Evolutionary conservation across 306 rosid species (phyloP).

Genomic region (Morella rubra): DNA sequence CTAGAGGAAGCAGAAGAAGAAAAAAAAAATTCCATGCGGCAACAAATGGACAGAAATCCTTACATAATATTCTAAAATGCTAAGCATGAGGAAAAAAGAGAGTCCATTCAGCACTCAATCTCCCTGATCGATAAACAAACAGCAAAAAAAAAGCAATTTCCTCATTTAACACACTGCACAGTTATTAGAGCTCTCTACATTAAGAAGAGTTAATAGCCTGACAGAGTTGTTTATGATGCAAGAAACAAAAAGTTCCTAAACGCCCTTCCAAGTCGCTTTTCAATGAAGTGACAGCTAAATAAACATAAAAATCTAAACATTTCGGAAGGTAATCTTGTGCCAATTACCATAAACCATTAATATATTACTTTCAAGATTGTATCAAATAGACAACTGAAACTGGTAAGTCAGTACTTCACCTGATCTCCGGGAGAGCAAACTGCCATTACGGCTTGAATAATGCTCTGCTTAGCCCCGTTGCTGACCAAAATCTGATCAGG

Average conservation of each 20-base stretch:
- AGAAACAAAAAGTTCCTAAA: not conserved
- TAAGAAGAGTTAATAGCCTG: not conserved
- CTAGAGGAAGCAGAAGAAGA: not conserved
- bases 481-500: constrained; percentile 81
- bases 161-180: not conserved
- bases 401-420: constrained; percentile 34
- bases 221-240: not conserved
- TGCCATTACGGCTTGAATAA: constrained; percentile 75
- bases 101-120: not conserved
- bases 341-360: not conserved
- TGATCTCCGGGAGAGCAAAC: constrained; percentile 94
- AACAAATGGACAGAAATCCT: not conserved
- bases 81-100: not conserved
- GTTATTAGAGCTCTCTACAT: not conserved
- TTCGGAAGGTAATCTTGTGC: not conserved
- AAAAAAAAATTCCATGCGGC: no score
- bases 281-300: not conserved
- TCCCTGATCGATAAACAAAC: not conserved
- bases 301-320: not conserved
- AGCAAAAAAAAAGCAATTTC: constrained; percentile 1
- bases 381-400: not conserved
- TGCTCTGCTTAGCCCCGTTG: constrained; percentile 95
- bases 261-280: not conserved
- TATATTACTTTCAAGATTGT: not conserved
- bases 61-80: not conserved